These are phyloP conservation scores for Trichoderma harzianum DNA, from an alignment of 2,329 filamentous ascomycete genomes.

Conservation along the genomic window DNA sequence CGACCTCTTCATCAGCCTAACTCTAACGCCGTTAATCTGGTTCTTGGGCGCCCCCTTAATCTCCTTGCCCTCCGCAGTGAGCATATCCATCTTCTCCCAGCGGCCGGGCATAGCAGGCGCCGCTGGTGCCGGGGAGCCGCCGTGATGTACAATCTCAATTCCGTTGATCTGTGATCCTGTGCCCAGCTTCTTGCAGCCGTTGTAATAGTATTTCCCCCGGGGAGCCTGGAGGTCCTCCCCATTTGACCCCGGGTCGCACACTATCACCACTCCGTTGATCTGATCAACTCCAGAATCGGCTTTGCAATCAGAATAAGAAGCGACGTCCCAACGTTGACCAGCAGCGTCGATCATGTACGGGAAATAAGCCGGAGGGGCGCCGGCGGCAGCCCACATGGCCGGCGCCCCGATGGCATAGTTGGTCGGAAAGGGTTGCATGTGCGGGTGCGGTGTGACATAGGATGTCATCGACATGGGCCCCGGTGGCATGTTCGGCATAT, in stretches of 20 bases:
- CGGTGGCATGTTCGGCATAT: background rate
- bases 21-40: constrained; percentile 11
- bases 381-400: background rate
- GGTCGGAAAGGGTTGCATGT: background rate
- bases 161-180: constrained; percentile 4
- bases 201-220: background rate
- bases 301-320: background rate
- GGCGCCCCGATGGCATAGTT: background rate
- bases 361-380: background rate
- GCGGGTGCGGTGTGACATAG: background rate
- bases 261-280: constrained; percentile 10
- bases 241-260: background rate
- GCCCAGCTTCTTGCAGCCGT: constrained; percentile 5
- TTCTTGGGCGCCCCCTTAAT: background rate
- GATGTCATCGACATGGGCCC: background rate
- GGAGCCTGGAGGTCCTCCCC: background rate
- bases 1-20: constrained; percentile 2
- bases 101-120: background rate
- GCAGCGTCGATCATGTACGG: background rate
- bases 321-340: background rate
- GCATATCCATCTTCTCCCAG: background rate
- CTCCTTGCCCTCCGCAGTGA: background rate
- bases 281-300: constrained; percentile 4
- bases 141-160: constrained; percentile 5
- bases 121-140: background rate